phyloP scores from a whole-genome alignment of 768 basidiomycete species.

The Agaricus subrufescens region DNA sequence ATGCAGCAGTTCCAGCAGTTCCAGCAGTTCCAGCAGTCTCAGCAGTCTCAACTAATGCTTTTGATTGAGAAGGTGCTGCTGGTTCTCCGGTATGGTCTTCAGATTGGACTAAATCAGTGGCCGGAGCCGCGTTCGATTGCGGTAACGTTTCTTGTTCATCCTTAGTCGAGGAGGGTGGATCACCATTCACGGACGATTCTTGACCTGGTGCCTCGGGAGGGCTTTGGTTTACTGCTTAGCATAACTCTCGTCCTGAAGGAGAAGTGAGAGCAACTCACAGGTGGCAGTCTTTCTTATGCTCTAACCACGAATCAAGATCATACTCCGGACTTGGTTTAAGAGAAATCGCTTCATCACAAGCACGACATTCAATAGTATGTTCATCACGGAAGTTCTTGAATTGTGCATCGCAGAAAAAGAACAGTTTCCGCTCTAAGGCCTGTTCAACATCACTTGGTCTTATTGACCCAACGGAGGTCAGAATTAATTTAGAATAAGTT shows the following conservation, averaged over 20 bases:
- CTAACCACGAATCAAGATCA: conserved; percentile 55
- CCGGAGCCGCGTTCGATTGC: not conserved
- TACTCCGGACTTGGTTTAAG: conserved; percentile 52
- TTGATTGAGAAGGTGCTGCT: not conserved
- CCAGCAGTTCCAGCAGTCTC: not conserved
- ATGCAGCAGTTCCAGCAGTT: not conserved
- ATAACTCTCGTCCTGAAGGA: conserved; percentile 1
- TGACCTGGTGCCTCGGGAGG: not conserved
- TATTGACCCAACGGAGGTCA: not conserved
- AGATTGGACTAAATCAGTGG: not conserved
- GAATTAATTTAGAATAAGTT: not conserved
- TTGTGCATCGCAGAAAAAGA: conserved; percentile 60
- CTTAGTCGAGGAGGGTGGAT: not conserved
- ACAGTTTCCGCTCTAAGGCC: conserved; percentile 56
- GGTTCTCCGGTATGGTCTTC: not conserved
- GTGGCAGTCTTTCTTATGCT: conserved; percentile 53
- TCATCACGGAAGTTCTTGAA: conserved; percentile 41
- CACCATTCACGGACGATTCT: not conserved
- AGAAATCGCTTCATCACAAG: conserved; percentile 41
- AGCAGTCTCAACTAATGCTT: too few species aligned
- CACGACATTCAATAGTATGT: conserved; percentile 43
- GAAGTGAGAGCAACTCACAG: conserved; percentile 14
- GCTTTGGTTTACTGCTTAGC: not conserved
- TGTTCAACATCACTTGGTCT: conserved; percentile 59
- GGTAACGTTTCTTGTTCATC: not conserved